Base-by-base conservation (phyloP, 2,329 filamentous ascomycete genomes). In the Nemania diffusa region DNA sequence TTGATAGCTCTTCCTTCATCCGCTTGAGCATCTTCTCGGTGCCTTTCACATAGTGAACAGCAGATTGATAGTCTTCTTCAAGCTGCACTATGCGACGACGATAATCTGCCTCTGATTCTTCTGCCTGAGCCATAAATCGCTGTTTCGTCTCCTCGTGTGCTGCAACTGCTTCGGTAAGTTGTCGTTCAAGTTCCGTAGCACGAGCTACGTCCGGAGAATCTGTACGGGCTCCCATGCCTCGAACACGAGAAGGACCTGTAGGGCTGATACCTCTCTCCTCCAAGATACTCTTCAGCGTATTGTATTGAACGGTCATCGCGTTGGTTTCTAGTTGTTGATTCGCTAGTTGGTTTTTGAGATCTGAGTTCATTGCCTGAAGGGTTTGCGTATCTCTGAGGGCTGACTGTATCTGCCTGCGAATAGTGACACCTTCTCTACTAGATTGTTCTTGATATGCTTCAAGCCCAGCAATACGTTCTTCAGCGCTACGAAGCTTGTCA, bases 11-110 rank as follows among this genome's bases (percentile, higher is more conserved):
- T 75, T 97, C 94, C 83, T 98, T 98, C 86, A 99, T 95, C 79
- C 97, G 95, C 80, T 96, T 94, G 56, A 99, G 88, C 94, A 99
- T 97, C 86, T 97, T 98, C 81, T 99, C 96, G 1, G 96, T 98
- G 65, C 96, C 96, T 80, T 97, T 97, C 73, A 99, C 93, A 76
- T 99, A 99, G 80, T 97, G 96, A 57, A 98, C 94, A 17, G 96
- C 95, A 48, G 96, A 97, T 79, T 97, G 94, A 78, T 99, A 97
- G 79, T 99, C 96, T 77, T 94, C 97, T 81, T 98, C 94, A 34
- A 99, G 88, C 77, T 97, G 94, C 66, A 93, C 88, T 59, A 99
- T 86, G 79, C 97, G 97, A 78, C 97, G 94, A 69, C 94, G 92
- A 81, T 97, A 98, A 53, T 92, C 88, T 62, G 89, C 87, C 78